Conservation (phyloP, 2,329 filamentous ascomycete species). For the Ceratocystis alfenasii region DNA sequence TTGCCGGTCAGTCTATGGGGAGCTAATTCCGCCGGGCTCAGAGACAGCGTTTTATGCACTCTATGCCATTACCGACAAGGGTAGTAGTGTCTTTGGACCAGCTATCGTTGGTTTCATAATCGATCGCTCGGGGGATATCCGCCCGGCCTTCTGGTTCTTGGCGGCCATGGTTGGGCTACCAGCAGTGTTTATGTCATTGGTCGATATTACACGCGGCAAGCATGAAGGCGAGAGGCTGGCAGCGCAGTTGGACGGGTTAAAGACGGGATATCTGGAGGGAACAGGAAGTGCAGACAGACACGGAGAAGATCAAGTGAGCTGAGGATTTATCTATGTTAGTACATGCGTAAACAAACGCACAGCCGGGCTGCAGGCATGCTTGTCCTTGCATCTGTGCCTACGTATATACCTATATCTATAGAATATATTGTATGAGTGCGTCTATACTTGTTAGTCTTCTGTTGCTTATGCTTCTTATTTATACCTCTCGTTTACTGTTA, state of each 20-base stretch:
- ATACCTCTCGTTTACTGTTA: no score
- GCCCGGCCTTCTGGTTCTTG: constrained; percentile 85
- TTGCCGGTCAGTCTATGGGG: constrained; percentile 82
- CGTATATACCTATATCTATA: no score
- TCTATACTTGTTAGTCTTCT: no score
- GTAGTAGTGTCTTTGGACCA: constrained; percentile 84
- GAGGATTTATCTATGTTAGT: no score
- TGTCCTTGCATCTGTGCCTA: no score
- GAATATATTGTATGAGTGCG: no score
- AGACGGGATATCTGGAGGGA: constrained; percentile 25
- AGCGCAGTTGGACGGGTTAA: constrained; percentile 44
- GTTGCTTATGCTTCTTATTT: no score
- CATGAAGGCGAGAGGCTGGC: constrained; percentile 54
- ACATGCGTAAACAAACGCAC: no score
- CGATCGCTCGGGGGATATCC: constrained; percentile 66
- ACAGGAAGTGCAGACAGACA: no score
- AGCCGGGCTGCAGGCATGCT: no score
- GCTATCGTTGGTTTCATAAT: constrained; percentile 90
- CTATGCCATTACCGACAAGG: constrained; percentile 96
- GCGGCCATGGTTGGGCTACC: constrained; percentile 74
- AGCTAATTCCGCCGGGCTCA: constrained; percentile 84
- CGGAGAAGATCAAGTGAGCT: no score
- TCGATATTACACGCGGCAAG: constrained; percentile 72
- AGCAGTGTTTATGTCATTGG: constrained; percentile 69
- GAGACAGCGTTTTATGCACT: constrained; percentile 94